Conservation (phyloP, 106 monocot species). For the Hemerocallis citrina region DNA sequence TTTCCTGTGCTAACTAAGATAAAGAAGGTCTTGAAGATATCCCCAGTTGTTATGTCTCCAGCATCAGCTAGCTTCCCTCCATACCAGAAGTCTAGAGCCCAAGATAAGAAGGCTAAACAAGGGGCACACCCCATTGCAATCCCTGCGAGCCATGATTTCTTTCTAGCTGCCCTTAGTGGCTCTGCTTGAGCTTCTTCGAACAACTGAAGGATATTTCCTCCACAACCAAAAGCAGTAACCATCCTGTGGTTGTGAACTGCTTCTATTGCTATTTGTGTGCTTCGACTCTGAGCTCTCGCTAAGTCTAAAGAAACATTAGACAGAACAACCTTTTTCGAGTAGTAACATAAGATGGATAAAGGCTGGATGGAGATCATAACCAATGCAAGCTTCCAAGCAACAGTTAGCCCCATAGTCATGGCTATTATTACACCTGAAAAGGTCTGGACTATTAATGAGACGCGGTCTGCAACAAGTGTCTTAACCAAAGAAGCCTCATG, state of each 20-base stretch:
- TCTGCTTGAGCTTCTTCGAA: conserved; percentile 65
- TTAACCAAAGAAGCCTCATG: conserved; percentile 61
- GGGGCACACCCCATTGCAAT: conserved; percentile 47
- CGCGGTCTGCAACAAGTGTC: conserved; percentile 60
- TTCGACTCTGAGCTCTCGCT: conserved; percentile 38
- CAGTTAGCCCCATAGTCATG: conserved; percentile 41
- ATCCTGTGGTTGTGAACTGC: conserved; percentile 67
- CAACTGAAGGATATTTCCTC: conserved; percentile 30
- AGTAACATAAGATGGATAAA: conserved; percentile 46
- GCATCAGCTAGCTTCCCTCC: conserved; percentile 45
- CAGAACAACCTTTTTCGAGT: conserved; percentile 43
- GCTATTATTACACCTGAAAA: conserved; percentile 43
- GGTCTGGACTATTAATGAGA: conserved; percentile 60
- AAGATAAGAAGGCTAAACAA: conserved; percentile 49
- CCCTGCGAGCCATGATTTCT: conserved; percentile 64
- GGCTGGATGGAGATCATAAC: conserved; percentile 82
- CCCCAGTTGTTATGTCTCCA: conserved; percentile 41
- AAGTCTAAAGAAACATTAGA: conserved; percentile 35
- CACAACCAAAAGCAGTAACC: conserved; percentile 51
- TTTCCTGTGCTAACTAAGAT: conserved; percentile 82
- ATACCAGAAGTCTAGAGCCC: conserved; percentile 88
- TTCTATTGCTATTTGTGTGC: conserved; percentile 67
- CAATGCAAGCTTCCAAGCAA: conserved; percentile 78
- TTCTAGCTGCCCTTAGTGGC: conserved; percentile 34
- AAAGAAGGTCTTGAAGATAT: conserved; percentile 80